These are phyloP conservation scores for Euclidium syriacum DNA, from an alignment of 345 rosid genomes.

Conservation along the genomic window DNA sequence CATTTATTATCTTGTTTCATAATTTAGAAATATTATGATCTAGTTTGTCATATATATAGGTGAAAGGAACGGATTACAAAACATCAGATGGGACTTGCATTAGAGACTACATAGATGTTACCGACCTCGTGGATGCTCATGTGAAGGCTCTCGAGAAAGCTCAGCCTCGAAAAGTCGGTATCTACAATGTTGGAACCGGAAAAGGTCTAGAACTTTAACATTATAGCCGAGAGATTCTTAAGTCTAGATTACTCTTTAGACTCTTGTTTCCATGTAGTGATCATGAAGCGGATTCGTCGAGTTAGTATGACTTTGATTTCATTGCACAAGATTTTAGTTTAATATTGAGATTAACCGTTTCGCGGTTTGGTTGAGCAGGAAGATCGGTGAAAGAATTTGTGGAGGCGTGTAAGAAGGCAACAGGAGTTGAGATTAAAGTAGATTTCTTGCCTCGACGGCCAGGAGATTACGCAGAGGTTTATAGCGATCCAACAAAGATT, in stretches of 20 bases:
- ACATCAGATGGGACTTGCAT: conserved; percentile 91
- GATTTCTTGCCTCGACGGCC: conserved; percentile 80
- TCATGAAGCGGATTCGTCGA: not conserved
- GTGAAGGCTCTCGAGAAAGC: conserved; percentile 93
- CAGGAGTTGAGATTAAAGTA: conserved; percentile 67
- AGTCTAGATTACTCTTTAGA: too few relatives aligned
- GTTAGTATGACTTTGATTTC: not conserved
- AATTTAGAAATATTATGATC: too few relatives aligned
- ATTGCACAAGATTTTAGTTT: not conserved
- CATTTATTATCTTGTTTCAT: not conserved
- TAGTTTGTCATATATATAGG: conserved; percentile 48
- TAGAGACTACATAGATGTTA: conserved; percentile 93
- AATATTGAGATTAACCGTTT: not conserved
- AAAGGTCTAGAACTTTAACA: conserved; percentile 31
- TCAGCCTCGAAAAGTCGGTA: conserved; percentile 66
- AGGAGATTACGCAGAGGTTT: conserved; percentile 95
- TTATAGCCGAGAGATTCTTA: too few relatives aligned
- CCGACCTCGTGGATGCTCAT: conserved; percentile 97
- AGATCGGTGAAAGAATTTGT: conserved; percentile 95
- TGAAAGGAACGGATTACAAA: conserved; percentile 90
- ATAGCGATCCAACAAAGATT: conserved; percentile 82
- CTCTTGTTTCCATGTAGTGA: too few relatives aligned
- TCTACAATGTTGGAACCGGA: conserved; percentile 98
- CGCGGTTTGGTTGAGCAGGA: conserved; percentile 31
- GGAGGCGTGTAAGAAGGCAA: conserved; percentile 95